These are phyloP conservation scores for Yamadazyma atmosphaerica DNA, from an alignment of 1,139 yeast genomes.

Conservation along the genomic window DNA sequence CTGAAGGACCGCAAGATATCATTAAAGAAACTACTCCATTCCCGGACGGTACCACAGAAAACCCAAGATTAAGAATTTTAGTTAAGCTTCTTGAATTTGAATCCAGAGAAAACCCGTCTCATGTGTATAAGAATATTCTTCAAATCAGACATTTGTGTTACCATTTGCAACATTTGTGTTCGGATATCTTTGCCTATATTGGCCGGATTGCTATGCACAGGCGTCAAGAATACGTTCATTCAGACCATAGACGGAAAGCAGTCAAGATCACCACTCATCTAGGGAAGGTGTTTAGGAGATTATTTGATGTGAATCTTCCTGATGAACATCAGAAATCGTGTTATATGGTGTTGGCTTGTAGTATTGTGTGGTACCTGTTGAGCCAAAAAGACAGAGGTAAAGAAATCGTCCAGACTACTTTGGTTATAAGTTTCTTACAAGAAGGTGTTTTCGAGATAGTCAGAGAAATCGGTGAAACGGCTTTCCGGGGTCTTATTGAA, in stretches of 20 bases:
- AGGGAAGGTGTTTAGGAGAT: slow-evolving; percentile 28
- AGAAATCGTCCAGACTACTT: slow-evolving; percentile 40
- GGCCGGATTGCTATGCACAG: slow-evolving; percentile 45
- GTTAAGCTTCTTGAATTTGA: slow-evolving; percentile 41
- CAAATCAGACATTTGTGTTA: slow-evolving; percentile 54
- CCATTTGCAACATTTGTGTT: slow-evolving; percentile 51
- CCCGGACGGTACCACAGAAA: slow-evolving; percentile 25
- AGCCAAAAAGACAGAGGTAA: slow-evolving; percentile 33
- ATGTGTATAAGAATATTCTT: slow-evolving; percentile 60
- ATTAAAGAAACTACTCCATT: slow-evolving; percentile 44
- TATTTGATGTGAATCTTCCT: slow-evolving; percentile 24
- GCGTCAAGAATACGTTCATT: slow-evolving; percentile 40
- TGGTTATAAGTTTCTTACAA: slow-evolving; percentile 49
- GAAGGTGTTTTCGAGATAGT: slow-evolving; percentile 38
- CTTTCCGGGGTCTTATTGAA: slow-evolving; percentile 21
- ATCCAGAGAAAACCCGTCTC: slow-evolving; percentile 24
- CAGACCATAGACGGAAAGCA: slow-evolving; percentile 36
- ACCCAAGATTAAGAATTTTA: slow-evolving; percentile 38
- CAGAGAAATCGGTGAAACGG: slow-evolving; percentile 21
- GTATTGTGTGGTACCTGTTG: slow-evolving; percentile 27
- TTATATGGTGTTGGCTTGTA: slow-evolving; percentile 31
- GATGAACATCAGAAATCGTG: slow-evolving; percentile 20
- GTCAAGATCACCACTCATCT: slow-evolving; percentile 41
- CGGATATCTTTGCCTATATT: slow-evolving; percentile 39
- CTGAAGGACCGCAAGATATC: slow-evolving; percentile 46